Base-by-base conservation (phyloP, 2,329 filamentous ascomycete genomes). In the Corniculantispora saksenae region DNA sequence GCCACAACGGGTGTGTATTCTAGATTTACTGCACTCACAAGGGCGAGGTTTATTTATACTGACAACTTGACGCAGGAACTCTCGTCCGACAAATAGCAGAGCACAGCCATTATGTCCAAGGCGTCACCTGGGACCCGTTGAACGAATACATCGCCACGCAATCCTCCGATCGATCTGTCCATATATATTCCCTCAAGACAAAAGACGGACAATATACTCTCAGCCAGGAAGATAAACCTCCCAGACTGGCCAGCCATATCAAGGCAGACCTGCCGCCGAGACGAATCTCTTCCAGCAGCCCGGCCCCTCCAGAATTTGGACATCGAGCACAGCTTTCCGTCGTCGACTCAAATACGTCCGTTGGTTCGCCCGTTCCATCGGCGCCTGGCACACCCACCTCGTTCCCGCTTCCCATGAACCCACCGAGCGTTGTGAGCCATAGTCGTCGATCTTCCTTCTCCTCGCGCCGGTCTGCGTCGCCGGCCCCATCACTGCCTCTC, bases 61-160 rank as follows among this genome's bases (percentile, higher is more conserved):
- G 45, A 53, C 19, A 12, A n/a, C n/a, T n/a, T 43, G 56, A n/a
- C 57, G 10, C 67, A 83, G 85, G 85, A 66, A 82, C 83, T 38
- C 77, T 94, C 69, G 91, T 97, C 66, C 90, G 94, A 66, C 94
- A 97, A 77, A 97, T 98, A 69, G 94, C 94, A 61, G 94, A 98
- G 77, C 94, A 98, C 79, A 97, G 93, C 73, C 95, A 99, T 78
- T 99, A 97, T 76, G 95, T 99, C 21, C 95, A 99, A 79, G 95
- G 95, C 56, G 96, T 99, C 9, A 91, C 95, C 5, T 99, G 95
- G 96, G 96, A 99, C 80, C 96, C 95, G 27, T 81, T 97, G 64
- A 98, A 98, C 79, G 95, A 99, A 80, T 99, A 94, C 77, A 94
- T 99, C 66, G 95, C 95, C 45, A 99, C 95, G 1, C 95, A 99